Conservation (phyloP, 345 rosid species). For the Salix dunnii region DNA sequence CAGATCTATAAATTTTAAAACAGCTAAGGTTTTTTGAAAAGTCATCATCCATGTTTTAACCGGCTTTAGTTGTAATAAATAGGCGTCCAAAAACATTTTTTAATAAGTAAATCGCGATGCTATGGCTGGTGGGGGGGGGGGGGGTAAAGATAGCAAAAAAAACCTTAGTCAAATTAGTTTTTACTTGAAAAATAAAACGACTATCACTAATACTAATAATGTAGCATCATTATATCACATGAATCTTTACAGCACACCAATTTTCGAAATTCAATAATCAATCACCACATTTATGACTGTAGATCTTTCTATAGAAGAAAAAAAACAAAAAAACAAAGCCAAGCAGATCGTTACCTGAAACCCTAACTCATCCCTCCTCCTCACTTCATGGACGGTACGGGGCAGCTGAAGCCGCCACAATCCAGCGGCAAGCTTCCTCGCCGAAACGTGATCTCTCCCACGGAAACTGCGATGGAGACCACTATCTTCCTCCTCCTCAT, state of each 20-base stretch:
- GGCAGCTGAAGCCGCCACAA: slow-evolving; percentile 81
- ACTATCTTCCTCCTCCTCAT: slow-evolving; percentile 25
- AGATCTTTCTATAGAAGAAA: slow-evolving; percentile 15
- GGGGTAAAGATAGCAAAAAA: too few species aligned
- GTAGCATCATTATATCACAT: background rate
- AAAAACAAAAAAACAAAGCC: background rate
- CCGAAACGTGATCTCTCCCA: slow-evolving; percentile 51
- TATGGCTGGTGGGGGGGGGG: too few species aligned
- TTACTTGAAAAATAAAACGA: too few species aligned
- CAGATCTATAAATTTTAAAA: background rate
- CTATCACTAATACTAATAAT: too few species aligned
- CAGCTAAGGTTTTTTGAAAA: background rate
- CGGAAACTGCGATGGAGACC: slow-evolving; percentile 26
- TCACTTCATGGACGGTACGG: slow-evolving; percentile 35
- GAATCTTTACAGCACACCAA: background rate
- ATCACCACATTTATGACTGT: background rate
- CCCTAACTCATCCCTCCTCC: slow-evolving; percentile 51
- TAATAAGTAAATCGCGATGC: background rate
- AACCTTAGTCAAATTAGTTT: background rate
- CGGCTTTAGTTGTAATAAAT: background rate
- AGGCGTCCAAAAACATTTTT: slow-evolving; percentile 3
- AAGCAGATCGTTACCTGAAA: slow-evolving; percentile 45
- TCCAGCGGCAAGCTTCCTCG: slow-evolving; percentile 86
- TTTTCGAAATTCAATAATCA: background rate
- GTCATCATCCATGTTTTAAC: background rate